Evolutionary conservation across 768 basidiomycete species (phyloP), one percentile per base, ranked within the genome.

Genomic region (Boletus rubropictus): DNA sequence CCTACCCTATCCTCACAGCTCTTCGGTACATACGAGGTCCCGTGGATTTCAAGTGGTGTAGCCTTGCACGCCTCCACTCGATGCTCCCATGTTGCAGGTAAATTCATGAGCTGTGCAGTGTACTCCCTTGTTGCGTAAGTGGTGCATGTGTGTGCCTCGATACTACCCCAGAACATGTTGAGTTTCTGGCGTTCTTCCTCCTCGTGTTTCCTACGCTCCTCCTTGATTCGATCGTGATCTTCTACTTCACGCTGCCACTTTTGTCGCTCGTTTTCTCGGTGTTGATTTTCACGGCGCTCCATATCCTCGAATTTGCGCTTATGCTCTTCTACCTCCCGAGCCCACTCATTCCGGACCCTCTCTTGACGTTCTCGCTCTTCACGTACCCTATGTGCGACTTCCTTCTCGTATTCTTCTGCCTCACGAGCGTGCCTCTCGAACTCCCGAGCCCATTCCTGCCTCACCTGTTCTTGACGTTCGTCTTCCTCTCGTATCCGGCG

Each of bases 91-190:
- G 46, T 48, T 3, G 42, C 4, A 5, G 64, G 68, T 2, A 65
- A 47, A 36, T 64, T 67, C 36, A 50, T 51, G 5, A 69, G 53
- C 0, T 44, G 48, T 3, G 66, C 68, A 3, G 54, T 58, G 15
- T 68, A 68, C 27, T 60, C 61, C 20, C 59, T 55, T 14, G 60
- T 59, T 0, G 45, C 61, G 14, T 61, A 66, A 0, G 58, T 57
- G 24, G 48, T 56, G 44, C 68, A 68, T 10, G 14, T 40, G 36
- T 52, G 55, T 3, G 52, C 42, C 24, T 63, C 45, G 0, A 56
- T 29, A 4, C 10, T 7, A 2, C 39, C 47, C 63, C 58, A 64
- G 39, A 48, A 60, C 51, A 69, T 57, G 32, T 55, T 47, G 10
- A 64, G 50, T n/a, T 50, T 60, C 27, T 52, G 45, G 9, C 65